These are phyloP conservation scores for Solanum chmielewskii DNA, from an alignment of 257 asterid species.

Conservation along the genomic window DNA sequence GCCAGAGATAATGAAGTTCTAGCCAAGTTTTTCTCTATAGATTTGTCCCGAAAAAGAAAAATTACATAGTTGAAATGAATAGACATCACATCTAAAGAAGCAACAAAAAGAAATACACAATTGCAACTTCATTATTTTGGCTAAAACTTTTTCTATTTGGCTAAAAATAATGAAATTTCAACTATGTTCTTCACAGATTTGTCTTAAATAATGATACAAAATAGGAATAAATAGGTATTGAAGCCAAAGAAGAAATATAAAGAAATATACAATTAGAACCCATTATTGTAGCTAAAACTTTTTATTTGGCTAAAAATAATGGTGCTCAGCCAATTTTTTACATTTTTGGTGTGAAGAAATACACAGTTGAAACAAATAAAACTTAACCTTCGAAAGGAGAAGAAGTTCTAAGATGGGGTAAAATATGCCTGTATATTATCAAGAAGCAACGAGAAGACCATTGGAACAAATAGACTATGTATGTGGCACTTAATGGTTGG, in stretches of 20 bases:
- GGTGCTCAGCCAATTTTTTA: not conserved
- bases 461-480: not conserved
- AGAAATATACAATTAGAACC: not conserved
- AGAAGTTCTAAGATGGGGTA: not conserved
- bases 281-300: not conserved
- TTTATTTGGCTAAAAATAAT: not conserved
- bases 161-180: not conserved
- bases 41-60: not conserved
- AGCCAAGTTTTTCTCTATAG: not conserved
- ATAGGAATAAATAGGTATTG: not conserved
- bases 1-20: not conserved
- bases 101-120: not conserved
- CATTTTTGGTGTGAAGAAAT: not conserved
- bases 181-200: not conserved
- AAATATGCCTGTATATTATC: not conserved
- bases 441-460: not conserved
- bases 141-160: not conserved
- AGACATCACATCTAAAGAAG: not conserved
- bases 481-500: not conserved
- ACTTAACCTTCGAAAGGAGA: not conserved
- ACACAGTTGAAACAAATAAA: not conserved
- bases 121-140: not conserved
- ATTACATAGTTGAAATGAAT: not conserved
- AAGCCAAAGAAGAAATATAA: not conserved
- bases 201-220: not conserved